phyloP scores from a whole-genome alignment of 1,139 yeast species.

The Ashbya aceris region DNA sequence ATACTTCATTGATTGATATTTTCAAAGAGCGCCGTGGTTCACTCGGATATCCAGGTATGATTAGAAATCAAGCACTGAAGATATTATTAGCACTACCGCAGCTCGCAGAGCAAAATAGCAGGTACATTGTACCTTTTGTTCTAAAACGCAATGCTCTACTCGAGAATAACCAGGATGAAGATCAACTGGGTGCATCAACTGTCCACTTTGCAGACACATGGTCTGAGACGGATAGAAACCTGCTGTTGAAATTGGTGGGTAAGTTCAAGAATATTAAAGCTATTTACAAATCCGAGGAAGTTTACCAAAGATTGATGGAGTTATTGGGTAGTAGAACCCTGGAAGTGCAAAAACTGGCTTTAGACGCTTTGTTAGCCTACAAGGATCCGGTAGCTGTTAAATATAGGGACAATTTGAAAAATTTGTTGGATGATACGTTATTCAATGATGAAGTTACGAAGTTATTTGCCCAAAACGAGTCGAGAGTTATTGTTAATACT shows the following conservation, averaged over 20 bases:
- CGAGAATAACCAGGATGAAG: conserved; percentile 26
- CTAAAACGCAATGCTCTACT: conserved; percentile 25
- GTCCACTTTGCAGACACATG: conserved; percentile 32
- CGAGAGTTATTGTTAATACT: conserved; percentile 47
- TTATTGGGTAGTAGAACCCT: conserved; percentile 55
- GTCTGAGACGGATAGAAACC: conserved; percentile 53
- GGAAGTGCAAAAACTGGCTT: conserved; percentile 62
- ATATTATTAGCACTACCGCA: conserved; percentile 48
- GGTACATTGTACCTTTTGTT: conserved; percentile 47
- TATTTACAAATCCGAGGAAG: conserved; percentile 41
- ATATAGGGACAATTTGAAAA: conserved; percentile 64
- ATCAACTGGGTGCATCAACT: conserved; percentile 15
- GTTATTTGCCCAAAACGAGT: conserved; percentile 45
- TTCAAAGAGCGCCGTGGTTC: conserved; percentile 33
- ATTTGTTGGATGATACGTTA: conserved; percentile 69
- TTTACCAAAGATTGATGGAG: conserved; percentile 45
- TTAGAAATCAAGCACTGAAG: conserved; percentile 27
- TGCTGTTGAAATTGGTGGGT: conserved; percentile 52
- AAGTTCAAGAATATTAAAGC: conserved; percentile 56
- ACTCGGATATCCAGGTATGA: conserved; percentile 24
- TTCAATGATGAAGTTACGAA: conserved; percentile 78
- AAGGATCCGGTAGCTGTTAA: conserved; percentile 49
- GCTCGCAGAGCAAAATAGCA: conserved; percentile 56
- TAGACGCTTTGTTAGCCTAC: conserved; percentile 63
- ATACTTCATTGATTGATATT: conserved; percentile 33